Conservation (phyloP, 495 filamentous ascomycete genomes). For the Neurospora sp. region DNA sequence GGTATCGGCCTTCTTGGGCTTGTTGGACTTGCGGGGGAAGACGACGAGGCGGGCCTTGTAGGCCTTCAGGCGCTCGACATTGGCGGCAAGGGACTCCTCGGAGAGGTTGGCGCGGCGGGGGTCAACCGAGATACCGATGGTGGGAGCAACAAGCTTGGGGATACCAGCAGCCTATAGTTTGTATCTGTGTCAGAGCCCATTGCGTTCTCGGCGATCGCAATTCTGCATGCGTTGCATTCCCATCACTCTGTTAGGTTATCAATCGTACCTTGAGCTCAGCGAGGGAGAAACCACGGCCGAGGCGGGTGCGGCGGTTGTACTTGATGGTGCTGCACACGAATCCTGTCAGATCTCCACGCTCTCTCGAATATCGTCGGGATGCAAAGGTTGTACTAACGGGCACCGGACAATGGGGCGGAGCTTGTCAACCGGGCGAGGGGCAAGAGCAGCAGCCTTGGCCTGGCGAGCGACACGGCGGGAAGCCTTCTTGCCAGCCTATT, state of each 20-base stretch:
- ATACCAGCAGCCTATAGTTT: slow-evolving; percentile 79
- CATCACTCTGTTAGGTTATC: neutral
- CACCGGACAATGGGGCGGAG: slow-evolving; percentile 91
- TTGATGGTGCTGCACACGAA: slow-evolving; percentile 48
- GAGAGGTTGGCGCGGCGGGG: slow-evolving; percentile 92
- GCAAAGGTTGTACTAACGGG: slow-evolving; percentile 37
- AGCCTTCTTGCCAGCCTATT: slow-evolving; percentile 88
- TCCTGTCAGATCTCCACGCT: slow-evolving; percentile 10
- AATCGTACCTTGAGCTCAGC: slow-evolving; percentile 86
- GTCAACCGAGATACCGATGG: slow-evolving; percentile 95
- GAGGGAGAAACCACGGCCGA: slow-evolving; percentile 93
- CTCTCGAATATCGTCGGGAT: neutral
- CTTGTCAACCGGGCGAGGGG: slow-evolving; percentile 94
- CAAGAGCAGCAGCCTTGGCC: slow-evolving; percentile 84
- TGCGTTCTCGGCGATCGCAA: neutral
- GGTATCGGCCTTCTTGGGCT: slow-evolving; percentile 83
- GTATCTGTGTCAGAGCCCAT: slow-evolving; percentile 8
- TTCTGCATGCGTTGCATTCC: neutral
- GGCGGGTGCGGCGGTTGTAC: slow-evolving; percentile 96
- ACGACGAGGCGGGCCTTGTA: slow-evolving; percentile 92
- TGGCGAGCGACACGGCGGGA: slow-evolving; percentile 80
- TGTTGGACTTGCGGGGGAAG: slow-evolving; percentile 90
- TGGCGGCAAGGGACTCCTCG: slow-evolving; percentile 81
- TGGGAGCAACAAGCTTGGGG: slow-evolving; percentile 84
- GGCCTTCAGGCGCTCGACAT: slow-evolving; percentile 91